Percentiles rank a stretch among this genome's conserved stretches.
Conservation (phyloP, 108 stramenopile genomes). For the Cyclostephanos tholiformis region DNA sequence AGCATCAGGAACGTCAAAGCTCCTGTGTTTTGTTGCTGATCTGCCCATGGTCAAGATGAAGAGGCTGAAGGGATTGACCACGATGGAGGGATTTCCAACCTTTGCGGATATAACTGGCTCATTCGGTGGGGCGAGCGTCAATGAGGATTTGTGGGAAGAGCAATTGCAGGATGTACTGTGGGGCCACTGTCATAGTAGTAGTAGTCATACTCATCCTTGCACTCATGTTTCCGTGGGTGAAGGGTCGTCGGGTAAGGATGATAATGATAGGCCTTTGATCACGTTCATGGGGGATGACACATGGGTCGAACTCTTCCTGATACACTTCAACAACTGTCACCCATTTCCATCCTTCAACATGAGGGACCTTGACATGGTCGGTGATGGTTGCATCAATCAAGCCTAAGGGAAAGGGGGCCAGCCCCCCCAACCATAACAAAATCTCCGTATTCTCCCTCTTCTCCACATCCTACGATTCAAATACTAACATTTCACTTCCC, state of each 20-base stretch:
- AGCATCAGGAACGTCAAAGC: constrained; percentile 51
- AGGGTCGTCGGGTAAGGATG: neutral
- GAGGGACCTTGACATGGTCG: constrained; percentile 95
- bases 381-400: constrained; percentile 88
- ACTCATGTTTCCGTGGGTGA: neutral
- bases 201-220: neutral
- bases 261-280: constrained; percentile 42
- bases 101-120: constrained; percentile 90
- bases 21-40: constrained; percentile 94
- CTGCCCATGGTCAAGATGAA: constrained; percentile 99
- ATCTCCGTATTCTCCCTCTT: too few species aligned
- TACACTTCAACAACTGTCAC: constrained; percentile 75
- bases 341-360: constrained; percentile 98
- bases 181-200: constrained; percentile 6
- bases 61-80: constrained; percentile 95
- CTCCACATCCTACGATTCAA: too few species aligned
- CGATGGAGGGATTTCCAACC: constrained; percentile 95
- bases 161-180: constrained; percentile 47
- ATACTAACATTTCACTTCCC: too few species aligned
- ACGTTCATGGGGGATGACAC: constrained; percentile 98
- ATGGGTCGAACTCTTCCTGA: constrained; percentile 93
- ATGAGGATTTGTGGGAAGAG: constrained; percentile 88
- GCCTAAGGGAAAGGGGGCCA: too few species aligned
- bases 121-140: constrained; percentile 73
- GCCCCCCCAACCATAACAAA: too few species aligned